Conservation (phyloP, 2,329 filamentous ascomycete species). For the Colletotrichum euphorbiae region DNA sequence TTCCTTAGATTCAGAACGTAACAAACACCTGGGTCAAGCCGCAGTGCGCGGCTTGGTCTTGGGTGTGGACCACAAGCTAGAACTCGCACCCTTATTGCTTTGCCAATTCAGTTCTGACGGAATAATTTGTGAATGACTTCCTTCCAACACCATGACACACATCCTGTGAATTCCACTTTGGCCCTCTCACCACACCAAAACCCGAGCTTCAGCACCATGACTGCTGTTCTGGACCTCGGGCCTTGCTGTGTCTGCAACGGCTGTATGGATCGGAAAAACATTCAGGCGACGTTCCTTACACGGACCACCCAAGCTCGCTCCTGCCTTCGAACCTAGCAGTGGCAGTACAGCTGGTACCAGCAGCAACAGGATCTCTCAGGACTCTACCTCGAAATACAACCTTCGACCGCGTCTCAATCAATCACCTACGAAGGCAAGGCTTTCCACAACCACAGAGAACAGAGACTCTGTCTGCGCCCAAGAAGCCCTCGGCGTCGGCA, state of each 20-base stretch:
- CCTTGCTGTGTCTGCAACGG: slow-evolving; percentile 18
- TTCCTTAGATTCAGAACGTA: slow-evolving; percentile 26
- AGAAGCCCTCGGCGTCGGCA: slow-evolving; percentile 38
- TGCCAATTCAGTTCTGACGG: background rate
- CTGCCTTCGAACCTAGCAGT: slow-evolving; percentile 18
- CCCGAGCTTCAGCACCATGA: slow-evolving; percentile 1
- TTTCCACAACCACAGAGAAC: background rate
- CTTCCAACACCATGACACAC: background rate
- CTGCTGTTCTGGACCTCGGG: background rate
- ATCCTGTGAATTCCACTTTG: background rate
- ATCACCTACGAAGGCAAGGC: background rate
- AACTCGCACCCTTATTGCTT: background rate
- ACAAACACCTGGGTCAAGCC: background rate
- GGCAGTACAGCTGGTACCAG: slow-evolving; percentile 28
- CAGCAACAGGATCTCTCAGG: slow-evolving; percentile 19
- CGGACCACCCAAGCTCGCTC: slow-evolving; percentile 22
- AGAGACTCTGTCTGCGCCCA: slow-evolving; percentile 13
- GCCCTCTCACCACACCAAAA: background rate
- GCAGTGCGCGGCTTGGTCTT: background rate
- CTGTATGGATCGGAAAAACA: slow-evolving; percentile 32
- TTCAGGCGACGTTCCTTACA: slow-evolving; percentile 12
- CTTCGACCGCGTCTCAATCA: slow-evolving; percentile 32
- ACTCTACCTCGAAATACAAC: slow-evolving; percentile 24
- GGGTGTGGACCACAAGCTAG: background rate
- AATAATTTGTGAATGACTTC: background rate